A percentile compares a stretch with the other conserved stretches of the same genome.
Evolutionary conservation across 768 basidiomycete genomes (phyloP).

Genomic region (Lentinus tigrinus): DNA sequence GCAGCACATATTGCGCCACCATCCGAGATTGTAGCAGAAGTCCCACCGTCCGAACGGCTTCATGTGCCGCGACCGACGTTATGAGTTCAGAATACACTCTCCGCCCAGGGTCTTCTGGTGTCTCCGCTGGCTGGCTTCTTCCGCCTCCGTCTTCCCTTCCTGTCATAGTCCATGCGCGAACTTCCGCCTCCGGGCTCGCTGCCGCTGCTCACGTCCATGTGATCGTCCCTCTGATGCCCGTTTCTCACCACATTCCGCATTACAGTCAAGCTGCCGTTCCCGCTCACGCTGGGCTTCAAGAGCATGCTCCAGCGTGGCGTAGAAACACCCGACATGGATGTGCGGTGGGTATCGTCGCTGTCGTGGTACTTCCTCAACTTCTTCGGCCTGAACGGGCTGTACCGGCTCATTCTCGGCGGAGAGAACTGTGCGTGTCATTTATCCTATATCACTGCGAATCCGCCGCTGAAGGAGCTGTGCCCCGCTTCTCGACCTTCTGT

Average conservation of each 20-base stretch:
- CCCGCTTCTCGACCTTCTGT: slow-evolving; percentile 13
- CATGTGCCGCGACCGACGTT: no score
- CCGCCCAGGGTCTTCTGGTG: not conserved
- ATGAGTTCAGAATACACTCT: no score
- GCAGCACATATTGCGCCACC: no score
- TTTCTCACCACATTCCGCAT: not conserved
- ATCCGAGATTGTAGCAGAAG: no score
- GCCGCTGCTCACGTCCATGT: not conserved
- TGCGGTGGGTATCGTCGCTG: slow-evolving; percentile 97
- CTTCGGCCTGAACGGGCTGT: slow-evolving; percentile 94
- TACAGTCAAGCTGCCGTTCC: slow-evolving; percentile 94
- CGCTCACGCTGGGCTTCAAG: slow-evolving; percentile 94
- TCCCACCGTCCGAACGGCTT: no score
- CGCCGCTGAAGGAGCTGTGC: slow-evolving; percentile 13
- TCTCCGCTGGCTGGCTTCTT: not conserved
- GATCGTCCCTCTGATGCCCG: not conserved
- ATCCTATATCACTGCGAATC: not conserved
- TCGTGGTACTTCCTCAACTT: slow-evolving; percentile 99
- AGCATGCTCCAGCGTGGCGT: slow-evolving; percentile 97
- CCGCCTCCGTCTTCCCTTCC: not conserved
- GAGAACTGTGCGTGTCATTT: slow-evolving; percentile 70
- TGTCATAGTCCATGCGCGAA: no score
- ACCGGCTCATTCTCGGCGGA: slow-evolving; percentile 87
- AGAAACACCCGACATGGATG: slow-evolving; percentile 95
- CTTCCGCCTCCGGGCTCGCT: not conserved